Percentiles rank a stretch among this genome's conserved stretches.
Conservation (phyloP, 306 rosid species). For the Ochetophila trinervis region DNA sequence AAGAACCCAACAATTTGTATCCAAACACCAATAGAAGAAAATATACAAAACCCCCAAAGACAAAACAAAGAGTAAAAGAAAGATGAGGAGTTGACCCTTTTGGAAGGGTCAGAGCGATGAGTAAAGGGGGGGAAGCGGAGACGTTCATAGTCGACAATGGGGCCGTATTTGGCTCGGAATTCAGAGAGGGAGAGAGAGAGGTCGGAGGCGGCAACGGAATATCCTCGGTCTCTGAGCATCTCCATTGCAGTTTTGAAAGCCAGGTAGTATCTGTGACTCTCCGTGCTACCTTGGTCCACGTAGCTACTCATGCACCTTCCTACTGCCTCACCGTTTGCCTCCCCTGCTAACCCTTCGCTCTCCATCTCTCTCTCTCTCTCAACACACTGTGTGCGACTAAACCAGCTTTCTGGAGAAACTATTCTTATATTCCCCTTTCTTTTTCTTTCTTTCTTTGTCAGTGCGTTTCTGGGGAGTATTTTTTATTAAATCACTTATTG, state of each 20-base stretch:
- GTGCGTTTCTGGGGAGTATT: no score
- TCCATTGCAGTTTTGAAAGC: slow-evolving; percentile 69
- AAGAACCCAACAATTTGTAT: no score
- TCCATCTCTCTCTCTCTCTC: slow-evolving; percentile 17
- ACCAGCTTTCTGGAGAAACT: no score
- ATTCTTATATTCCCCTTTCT: no score
- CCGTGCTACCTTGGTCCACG: slow-evolving; percentile 54
- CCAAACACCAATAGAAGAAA: no score
- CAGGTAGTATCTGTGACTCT: slow-evolving; percentile 68
- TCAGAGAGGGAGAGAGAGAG: slow-evolving; percentile 56
- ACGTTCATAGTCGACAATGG: slow-evolving; percentile 52
- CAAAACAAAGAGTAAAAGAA: background rate
- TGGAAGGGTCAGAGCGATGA: slow-evolving; percentile 59
- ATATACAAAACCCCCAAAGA: background rate
- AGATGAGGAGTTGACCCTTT: slow-evolving; percentile 31
- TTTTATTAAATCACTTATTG: no score
- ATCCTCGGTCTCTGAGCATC: slow-evolving; percentile 92
- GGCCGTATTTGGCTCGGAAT: slow-evolving; percentile 56
- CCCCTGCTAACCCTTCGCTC: slow-evolving; percentile 18
- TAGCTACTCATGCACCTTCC: slow-evolving; percentile 47
- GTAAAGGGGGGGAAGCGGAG: slow-evolving; percentile 65
- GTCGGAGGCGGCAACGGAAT: slow-evolving; percentile 45
- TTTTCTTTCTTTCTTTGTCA: no score
- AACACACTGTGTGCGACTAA: no score
- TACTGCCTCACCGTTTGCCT: slow-evolving; percentile 7